A percentile compares a stretch with the other conserved stretches of the same genome.
phyloP scores from a whole-genome alignment of 78 protist species.

The Ministeria vibrans region DNA sequence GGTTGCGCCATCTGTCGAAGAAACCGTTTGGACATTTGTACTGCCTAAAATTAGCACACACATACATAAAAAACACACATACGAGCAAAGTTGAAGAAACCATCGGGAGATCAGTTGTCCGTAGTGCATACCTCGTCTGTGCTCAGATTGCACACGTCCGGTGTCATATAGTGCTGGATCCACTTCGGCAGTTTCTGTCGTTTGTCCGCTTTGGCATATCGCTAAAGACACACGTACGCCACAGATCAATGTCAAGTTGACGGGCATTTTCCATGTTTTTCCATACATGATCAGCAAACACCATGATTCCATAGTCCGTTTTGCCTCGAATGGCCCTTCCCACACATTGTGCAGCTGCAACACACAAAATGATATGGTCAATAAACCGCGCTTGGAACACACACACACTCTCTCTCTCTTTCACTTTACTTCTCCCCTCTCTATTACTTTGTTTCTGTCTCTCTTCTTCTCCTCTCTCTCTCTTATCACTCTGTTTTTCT shows the following conservation, averaged over 20 bases:
- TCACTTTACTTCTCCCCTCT: too few species aligned
- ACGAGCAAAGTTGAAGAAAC: background rate
- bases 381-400: too few species aligned
- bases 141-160: slow-evolving; percentile 19
- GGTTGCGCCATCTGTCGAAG: slow-evolving; percentile 52
- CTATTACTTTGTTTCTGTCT: too few species aligned
- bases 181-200: slow-evolving; percentile 65
- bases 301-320: slow-evolving; percentile 94
- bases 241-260: background rate
- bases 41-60: background rate
- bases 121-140: slow-evolving; percentile 13
- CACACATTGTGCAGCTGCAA: slow-evolving; percentile 78
- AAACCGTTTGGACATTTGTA: slow-evolving; percentile 11
- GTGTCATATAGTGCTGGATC: slow-evolving; percentile 48
- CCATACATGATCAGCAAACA: slow-evolving; percentile 82
- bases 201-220: slow-evolving; percentile 46
- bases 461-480: too few species aligned
- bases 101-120: background rate
- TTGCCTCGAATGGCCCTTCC: slow-evolving; percentile 96
- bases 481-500: too few species aligned
- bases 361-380: too few species aligned
- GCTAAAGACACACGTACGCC: background rate
- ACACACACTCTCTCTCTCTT: too few species aligned
- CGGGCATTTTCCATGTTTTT: background rate
- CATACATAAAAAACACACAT: background rate